These are phyloP conservation scores for Asterella californica DNA, from an alignment of 225 moss, liverwort and hornwort genomes.

Conservation along the genomic window DNA sequence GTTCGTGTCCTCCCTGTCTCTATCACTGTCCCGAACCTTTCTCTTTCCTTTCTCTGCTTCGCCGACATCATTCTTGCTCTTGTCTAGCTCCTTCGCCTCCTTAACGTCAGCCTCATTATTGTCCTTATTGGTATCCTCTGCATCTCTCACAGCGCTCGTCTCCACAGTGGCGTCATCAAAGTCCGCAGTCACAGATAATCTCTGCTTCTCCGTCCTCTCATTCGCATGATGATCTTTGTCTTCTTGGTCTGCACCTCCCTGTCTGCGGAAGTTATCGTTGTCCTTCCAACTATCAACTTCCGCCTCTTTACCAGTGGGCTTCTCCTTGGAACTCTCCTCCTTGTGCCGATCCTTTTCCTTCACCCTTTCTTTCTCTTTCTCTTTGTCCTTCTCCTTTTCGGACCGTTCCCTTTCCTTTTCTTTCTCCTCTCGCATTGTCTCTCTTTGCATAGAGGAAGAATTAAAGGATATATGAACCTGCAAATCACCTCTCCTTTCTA, in stretches of 20 bases:
- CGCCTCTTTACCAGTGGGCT: constrained; percentile 37
- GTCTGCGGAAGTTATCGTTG: constrained; percentile 61
- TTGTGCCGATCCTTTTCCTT: constrained; percentile 51
- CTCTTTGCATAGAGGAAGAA: constrained; percentile 24
- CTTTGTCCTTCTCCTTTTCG: constrained; percentile 53
- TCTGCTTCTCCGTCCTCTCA: constrained; percentile 31
- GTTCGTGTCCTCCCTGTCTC: constrained; percentile 44
- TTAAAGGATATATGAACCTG: constrained; percentile 35
- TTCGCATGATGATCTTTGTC: constrained; percentile 29
- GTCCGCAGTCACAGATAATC: constrained; percentile 20
- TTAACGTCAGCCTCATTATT: constrained; percentile 57
- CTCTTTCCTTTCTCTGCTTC: constrained; percentile 56
- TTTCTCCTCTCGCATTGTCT: constrained; percentile 24
- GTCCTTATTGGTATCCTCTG: constrained; percentile 34
- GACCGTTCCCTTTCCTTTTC: constrained; percentile 44
- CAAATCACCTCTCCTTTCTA: constrained; percentile 44
- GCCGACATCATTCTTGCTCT: constrained; percentile 50
- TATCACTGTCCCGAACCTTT: constrained; percentile 57
- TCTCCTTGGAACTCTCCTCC: constrained; percentile 61
- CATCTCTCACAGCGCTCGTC: constrained; percentile 18
- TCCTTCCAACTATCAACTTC: constrained; percentile 51
- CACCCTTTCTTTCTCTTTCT: constrained; percentile 20
- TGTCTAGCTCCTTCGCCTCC: constrained; percentile 54
- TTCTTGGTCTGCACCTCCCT: constrained; percentile 38
- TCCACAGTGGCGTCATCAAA: constrained; percentile 24